Evolutionary conservation across 2,329 filamentous ascomycete species (phyloP).

Genomic region (Atkinsonella hypoxylon): DNA sequence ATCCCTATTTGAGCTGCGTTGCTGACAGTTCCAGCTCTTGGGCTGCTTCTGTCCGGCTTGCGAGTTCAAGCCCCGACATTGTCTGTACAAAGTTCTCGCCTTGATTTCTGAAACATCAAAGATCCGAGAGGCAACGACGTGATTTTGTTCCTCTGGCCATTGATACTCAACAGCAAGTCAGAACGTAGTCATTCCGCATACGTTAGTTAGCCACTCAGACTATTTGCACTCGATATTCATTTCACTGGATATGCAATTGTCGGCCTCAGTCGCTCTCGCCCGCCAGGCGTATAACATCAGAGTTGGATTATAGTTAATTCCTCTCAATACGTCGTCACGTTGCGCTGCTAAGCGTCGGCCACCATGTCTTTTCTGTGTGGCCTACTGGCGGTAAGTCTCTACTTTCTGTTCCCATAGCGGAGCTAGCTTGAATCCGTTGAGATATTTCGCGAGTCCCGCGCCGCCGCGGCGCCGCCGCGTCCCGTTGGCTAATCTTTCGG

Average conservation of each 20-base stretch:
- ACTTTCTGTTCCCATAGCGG: not conserved
- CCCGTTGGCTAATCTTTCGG: slow-evolving; percentile 2
- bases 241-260: not conserved
- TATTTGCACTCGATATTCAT: not conserved
- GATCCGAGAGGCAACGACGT: not conserved
- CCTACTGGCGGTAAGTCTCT: slow-evolving; percentile 13
- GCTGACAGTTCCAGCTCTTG: slow-evolving; percentile 1
- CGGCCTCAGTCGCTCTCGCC: not conserved
- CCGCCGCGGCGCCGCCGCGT: not conserved
- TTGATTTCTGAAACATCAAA: not conserved
- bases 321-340: not conserved
- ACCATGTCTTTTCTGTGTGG: slow-evolving; percentile 14
- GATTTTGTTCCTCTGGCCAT: not conserved
- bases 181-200: not conserved
- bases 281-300: not conserved
- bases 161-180: not conserved
- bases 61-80: not conserved
- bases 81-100: not conserved
- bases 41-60: not conserved
- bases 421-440: no score
- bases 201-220: not conserved
- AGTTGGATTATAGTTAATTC: not conserved
- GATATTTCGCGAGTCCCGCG: no score
- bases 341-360: not conserved
- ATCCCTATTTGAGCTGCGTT: not conserved